phyloP scores from a whole-genome alignment of 148 eudicot genomes.

The Rhododendron griersonianum region DNA sequence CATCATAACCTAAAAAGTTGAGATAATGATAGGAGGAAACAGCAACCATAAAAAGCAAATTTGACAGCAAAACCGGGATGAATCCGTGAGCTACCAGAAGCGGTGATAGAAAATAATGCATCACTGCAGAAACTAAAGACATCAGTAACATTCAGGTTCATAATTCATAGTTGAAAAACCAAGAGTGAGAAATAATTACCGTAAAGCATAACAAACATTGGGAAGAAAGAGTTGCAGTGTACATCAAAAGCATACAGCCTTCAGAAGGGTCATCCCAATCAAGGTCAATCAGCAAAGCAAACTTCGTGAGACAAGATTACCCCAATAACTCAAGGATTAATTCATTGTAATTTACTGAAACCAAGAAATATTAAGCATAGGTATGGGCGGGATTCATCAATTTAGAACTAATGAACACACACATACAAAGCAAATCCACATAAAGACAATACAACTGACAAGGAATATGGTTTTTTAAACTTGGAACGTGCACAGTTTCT shows the following conservation, averaged over 20 bases:
- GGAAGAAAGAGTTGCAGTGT: conserved; percentile 99
- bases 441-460: neutral
- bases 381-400: neutral
- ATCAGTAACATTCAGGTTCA: conserved; percentile 11
- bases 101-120: conserved; percentile 90
- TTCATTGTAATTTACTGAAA: neutral
- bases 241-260: conserved; percentile 99
- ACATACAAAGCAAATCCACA: neutral
- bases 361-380: neutral
- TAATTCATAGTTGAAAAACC: neutral
- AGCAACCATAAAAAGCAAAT: conserved; percentile 84
- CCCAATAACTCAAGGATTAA: neutral
- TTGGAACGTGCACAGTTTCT: conserved; percentile 8
- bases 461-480: neutral
- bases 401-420: neutral
- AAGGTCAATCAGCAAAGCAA: conserved; percentile 12
- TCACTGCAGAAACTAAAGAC: conserved; percentile 40
- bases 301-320: neutral
- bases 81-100: conserved; percentile 93
- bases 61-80: conserved; percentile 81
- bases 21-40: conserved; percentile 93
- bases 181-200: conserved; percentile 39
- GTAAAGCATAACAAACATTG: conserved; percentile 82
- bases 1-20: conserved; percentile 87
- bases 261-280: conserved; percentile 21